A percentile compares a stretch with the other conserved stretches of the same genome.
Evolutionary conservation across 305 asterid genomes (phyloP).

Genomic region (Nicotiana rustica): DNA sequence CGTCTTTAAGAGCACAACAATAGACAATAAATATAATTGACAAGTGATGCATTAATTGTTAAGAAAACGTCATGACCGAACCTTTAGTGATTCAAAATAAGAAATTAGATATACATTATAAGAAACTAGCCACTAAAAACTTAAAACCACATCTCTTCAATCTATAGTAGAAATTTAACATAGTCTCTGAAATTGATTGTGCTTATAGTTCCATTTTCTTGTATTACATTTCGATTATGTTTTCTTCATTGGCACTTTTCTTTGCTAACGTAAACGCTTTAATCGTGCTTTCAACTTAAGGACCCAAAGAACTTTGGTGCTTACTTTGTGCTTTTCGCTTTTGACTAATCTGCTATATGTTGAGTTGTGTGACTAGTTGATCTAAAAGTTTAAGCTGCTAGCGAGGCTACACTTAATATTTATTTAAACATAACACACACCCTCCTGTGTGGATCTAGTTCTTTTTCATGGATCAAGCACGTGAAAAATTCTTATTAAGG

Average conservation of each 20-base stretch:
- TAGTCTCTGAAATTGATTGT: not conserved
- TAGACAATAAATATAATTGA: constrained; percentile 3
- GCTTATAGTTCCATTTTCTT: not conserved
- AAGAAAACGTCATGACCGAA: not conserved
- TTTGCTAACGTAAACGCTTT: not conserved
- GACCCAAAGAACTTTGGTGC: not conserved
- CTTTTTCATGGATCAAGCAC: constrained; percentile 21
- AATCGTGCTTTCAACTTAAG: not conserved
- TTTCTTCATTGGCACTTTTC: not conserved
- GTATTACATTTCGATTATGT: not conserved
- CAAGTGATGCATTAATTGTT: constrained; percentile 14
- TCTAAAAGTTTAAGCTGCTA: not conserved
- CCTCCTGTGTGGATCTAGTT: not conserved
- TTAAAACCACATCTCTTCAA: not conserved
- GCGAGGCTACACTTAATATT: constrained; percentile 9
- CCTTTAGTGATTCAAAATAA: not conserved
- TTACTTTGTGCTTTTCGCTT: constrained; percentile 3
- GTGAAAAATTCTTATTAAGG: constrained; percentile 2
- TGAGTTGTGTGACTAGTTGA: constrained; percentile 9
- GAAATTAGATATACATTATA: not conserved
- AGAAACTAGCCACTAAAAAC: constrained; percentile 10
- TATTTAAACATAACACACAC: constrained; percentile 8
- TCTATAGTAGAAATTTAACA: not conserved
- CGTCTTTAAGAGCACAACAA: not conserved
- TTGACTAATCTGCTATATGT: constrained; percentile 14